Evolutionary conservation across 768 basidiomycete species (phyloP), one percentile per base, ranked within the genome.

Genomic region (Agaricus blazei): DNA sequence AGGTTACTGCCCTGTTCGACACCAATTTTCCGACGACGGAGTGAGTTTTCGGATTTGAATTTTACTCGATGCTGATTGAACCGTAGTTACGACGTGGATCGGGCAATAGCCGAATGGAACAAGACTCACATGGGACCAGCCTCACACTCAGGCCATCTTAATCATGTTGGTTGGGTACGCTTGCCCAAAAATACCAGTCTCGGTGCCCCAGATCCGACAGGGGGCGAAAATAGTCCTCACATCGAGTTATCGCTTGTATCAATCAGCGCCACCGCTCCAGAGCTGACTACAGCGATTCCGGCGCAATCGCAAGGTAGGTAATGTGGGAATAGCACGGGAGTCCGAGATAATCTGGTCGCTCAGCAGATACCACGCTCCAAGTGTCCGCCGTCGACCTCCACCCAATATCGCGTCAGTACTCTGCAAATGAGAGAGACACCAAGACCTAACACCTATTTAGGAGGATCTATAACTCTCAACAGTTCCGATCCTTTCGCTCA

Each of bases 401-500:
- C n/a, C 54, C 54, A 12, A 42, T 31, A n/a, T 55, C 54, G 11
- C 54, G 54, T 55, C n/a, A 26, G 46, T 42, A 42, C 12, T 19
- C 9, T 19, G 19, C 14, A 3, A 38, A 24, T 45, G 11, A 36
- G 26, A 45, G 5, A 4, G 23, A 24, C 24, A 8, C 14, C 27
- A 4, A 24, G 15, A n/a, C 26, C 44, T 45, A 6, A 45, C 23
- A n/a, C 24, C 3, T 1, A 9, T 23, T 24, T 29, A 59, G 58
- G 58, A 9, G 58, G 58, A 12, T 48, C 54, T n/a, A 42, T 59
- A 1, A 34, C 50, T 23, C 46, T 59, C 1, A 31, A 36, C 1
- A 55, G 48, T 3, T 47, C 49, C 1, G 44, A 59, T 14, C 58
- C 58, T 3, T 59, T 59, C 45, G 44, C 44, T 9, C 24, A 56